These are phyloP conservation scores for Ceriops decandra DNA, from an alignment of 345 rosid genomes.

Conservation along the genomic window DNA sequence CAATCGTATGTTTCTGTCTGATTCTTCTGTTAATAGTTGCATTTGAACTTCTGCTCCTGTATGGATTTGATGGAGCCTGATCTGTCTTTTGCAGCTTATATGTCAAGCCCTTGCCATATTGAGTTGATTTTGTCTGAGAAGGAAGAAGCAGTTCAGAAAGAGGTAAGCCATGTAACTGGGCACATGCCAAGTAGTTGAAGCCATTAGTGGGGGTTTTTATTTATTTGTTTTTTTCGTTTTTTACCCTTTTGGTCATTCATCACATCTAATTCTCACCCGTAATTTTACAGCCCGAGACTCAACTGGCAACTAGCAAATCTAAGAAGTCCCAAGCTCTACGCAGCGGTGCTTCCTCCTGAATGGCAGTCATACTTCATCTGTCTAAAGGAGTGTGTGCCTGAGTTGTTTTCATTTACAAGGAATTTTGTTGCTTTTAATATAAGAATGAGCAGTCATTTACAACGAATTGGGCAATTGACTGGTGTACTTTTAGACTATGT, in stretches of 20 bases:
- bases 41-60: too few relatives aligned
- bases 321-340: slow-evolving; percentile 53
- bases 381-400: neutral
- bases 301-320: slow-evolving; percentile 69
- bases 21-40: neutral
- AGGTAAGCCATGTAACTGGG: slow-evolving; percentile 41
- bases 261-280: neutral
- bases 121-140: slow-evolving; percentile 84
- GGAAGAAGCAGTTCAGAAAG: slow-evolving; percentile 93
- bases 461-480: slow-evolving; percentile 15
- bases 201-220: neutral
- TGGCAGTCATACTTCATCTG: neutral
- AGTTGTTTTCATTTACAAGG: neutral
- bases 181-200: neutral
- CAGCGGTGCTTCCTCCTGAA: slow-evolving; percentile 36
- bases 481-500: slow-evolving; percentile 14
- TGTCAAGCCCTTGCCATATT: slow-evolving; percentile 97
- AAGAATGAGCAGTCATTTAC: slow-evolving; percentile 25
- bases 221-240: too few relatives aligned
- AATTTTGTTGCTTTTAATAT: neutral
- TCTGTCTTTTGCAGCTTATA: slow-evolving; percentile 54
- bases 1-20: slow-evolving; percentile 53
- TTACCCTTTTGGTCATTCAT: too few relatives aligned
- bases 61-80: neutral
- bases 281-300: slow-evolving; percentile 69